Conservation (phyloP, 495 filamentous ascomycete species). For the Pseudotulostoma volvatum region DNA sequence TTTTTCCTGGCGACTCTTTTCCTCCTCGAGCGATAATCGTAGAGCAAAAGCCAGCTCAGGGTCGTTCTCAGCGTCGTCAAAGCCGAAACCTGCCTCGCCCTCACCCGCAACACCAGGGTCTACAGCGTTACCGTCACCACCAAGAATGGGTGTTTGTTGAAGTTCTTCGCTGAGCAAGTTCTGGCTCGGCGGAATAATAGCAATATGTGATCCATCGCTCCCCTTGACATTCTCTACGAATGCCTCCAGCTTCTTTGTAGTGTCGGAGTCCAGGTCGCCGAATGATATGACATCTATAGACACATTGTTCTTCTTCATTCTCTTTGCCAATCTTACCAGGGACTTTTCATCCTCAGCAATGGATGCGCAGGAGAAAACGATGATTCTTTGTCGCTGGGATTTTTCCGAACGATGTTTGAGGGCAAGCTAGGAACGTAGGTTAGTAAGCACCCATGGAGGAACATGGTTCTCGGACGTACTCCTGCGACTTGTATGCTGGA, state of each 20-base stretch:
- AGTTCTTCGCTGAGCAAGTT: constrained; percentile 85
- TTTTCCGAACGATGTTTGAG: constrained; percentile 97
- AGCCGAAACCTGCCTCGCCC: constrained; percentile 46
- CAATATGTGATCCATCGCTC: constrained; percentile 76
- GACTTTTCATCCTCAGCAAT: constrained; percentile 78
- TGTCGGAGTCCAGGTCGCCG: constrained; percentile 80
- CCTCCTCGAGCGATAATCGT: constrained; percentile 95
- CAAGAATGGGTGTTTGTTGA: constrained; percentile 78
- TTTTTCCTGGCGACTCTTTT: constrained; percentile 82
- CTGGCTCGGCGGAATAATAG: constrained; percentile 76
- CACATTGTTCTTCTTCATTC: constrained; percentile 95
- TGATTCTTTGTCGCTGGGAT: constrained; percentile 81
- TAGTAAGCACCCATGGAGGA: neutral
- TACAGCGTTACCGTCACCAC: constrained; percentile 47
- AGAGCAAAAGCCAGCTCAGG: constrained; percentile 91
- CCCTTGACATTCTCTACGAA: constrained; percentile 88
- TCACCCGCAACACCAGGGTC: constrained; percentile 35
- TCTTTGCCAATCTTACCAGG: constrained; percentile 78
- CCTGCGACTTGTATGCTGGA: constrained; percentile 89
- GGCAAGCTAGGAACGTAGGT: constrained; percentile 50
- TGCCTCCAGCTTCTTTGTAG: constrained; percentile 75
- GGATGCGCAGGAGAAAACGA: constrained; percentile 88
- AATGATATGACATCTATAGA: constrained; percentile 89
- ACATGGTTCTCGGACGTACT: constrained; percentile 66
- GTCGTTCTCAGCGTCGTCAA: constrained; percentile 50